These are phyloP conservation scores for Aspergillus fumigatus DNA, from an alignment of 2,329 filamentous ascomycete species.

Conservation along the genomic window DNA sequence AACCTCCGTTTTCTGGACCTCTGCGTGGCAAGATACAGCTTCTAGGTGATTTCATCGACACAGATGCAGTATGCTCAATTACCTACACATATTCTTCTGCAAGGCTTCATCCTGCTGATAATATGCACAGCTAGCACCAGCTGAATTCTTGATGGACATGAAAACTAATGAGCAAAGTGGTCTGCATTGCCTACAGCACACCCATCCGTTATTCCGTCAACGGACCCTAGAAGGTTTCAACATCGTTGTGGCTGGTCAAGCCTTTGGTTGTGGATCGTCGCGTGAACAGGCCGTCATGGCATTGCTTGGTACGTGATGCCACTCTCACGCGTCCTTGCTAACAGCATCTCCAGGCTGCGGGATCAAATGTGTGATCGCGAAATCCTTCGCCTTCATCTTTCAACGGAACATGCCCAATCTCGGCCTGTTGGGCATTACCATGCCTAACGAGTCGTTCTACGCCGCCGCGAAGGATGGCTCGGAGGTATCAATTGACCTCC, in stretches of 20 bases:
- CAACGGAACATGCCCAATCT: constrained; percentile 44
- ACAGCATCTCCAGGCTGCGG: constrained; percentile 10
- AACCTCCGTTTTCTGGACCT: background rate
- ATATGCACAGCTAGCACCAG: constrained; percentile 35
- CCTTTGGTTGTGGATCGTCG: constrained; percentile 46
- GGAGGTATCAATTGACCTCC: constrained; percentile 36
- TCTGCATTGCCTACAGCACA: constrained; percentile 39
- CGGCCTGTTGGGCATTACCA: constrained; percentile 42
- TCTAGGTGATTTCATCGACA: constrained; percentile 46
- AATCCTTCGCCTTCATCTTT: constrained; percentile 46
- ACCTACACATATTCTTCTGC: background rate
- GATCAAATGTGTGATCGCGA: constrained; percentile 42
- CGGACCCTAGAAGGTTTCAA: constrained; percentile 33
- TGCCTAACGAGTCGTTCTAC: constrained; percentile 39
- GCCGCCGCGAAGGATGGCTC: constrained; percentile 30
- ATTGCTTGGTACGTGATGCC: constrained; percentile 25
- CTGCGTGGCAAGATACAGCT: constrained; percentile 36
- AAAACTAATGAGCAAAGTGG: constrained; percentile 32
- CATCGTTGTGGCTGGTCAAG: constrained; percentile 44
- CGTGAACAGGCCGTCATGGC: constrained; percentile 43
- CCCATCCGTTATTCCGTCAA: constrained; percentile 38
- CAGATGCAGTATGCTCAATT: constrained; percentile 25
- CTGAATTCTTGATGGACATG: constrained; percentile 31
- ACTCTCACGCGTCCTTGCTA: background rate
- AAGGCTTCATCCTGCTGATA: background rate